Base-by-base conservation (phyloP, 2,329 filamentous ascomycete species). In the Diaporthe sp. region DNA sequence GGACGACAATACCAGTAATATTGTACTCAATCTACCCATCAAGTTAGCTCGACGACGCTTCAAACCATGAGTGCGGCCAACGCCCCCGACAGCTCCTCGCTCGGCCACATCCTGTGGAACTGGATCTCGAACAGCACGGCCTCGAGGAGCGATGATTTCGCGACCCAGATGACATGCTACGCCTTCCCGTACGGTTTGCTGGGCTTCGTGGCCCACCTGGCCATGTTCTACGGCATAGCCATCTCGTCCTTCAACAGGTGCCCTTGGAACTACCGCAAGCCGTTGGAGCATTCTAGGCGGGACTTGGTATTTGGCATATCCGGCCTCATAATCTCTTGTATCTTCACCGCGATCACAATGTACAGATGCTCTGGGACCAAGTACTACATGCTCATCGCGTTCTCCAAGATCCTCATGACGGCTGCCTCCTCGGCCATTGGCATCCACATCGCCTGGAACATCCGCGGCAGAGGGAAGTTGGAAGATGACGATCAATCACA, bases 171-270 rank as follows among this genome's bases (percentile, higher is more conserved):
- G 4, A 44, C n/a, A 22, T 61, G 70, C 25, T 65, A 72, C 6
- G 70, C 46, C n/a, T 51, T 72, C 5, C 70, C 70, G 1, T 72
- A 65, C 9, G 70, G 53, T 1, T 0, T 13, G 2, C 46, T 72
- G 5, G 70, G 70, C 19, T 62, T 72, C 28, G n/a, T 59, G 15
- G 55, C 70, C 22, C 70, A 72, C 28, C 19, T 72, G 42, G 34
- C 19, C 46, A 72, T 53, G 55, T 72, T 65, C 55, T 61, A 61
- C 17, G 55, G 70, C 46, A 65, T 72, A 2, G n/a, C 22, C 19
- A 3, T 49, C 6, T 44, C 58, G 9, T 59, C 57, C 25, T 37
- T 51, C 31, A 46, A 58, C 44, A 49, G 25, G n/a, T 46, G 70
- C 12, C 70, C 70, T 1, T 72, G 19, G 22, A 55, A 51, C n/a